Base-by-base conservation (phyloP, 352 stramenopile species). In the Globisporangium cystogenes region DNA sequence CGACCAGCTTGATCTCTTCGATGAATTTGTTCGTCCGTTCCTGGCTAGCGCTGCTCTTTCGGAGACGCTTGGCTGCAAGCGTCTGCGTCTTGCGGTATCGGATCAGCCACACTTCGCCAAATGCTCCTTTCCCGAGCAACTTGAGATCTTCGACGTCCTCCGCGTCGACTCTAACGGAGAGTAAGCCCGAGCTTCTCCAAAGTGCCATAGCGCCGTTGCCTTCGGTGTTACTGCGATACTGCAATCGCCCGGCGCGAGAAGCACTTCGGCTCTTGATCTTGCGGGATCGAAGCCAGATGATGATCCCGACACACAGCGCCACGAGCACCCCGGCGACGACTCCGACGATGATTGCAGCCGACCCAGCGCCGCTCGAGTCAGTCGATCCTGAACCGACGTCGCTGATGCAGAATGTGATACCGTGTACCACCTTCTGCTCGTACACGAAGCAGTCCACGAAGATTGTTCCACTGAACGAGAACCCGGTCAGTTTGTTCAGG, bases 1-100 rank as follows among this genome's bases (percentile, higher is more conserved):
- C 7, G 37, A 23, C 37, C 16, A 85, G 41, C 33, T 82, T 80
- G 43, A 85, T 84, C 59, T 87, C 76, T 10, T 64, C 44, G 31
- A 87, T 65, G 21, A 87, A 79, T 3, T 31, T 53, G 23, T 79
- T 60, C 0, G 65, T 72, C 42, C 66, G 70, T 40, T 72, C 52
- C 3, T 48, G 62, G 4, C 20, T 55, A 20, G 15, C 31, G 20
- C 15, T 10, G n/a, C 39, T 44, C 39, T 47, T 24, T 11, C 42
- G 42, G 18, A 47, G 42, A 1, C 42, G 27, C n/a, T 7, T 62
- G 29, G 60, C 75, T 11, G 66, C 70, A 11, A 81, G 59, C 6
- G 68, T 48, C n/a, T 57, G 55, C 12, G 59, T 66, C 11, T 55
- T 21, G 3, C 67, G 65, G 31, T 75, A 79, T n/a, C 59, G 68